Base-by-base conservation (phyloP, 2,329 filamentous ascomycete genomes). In the Penicillium corylophilum region DNA sequence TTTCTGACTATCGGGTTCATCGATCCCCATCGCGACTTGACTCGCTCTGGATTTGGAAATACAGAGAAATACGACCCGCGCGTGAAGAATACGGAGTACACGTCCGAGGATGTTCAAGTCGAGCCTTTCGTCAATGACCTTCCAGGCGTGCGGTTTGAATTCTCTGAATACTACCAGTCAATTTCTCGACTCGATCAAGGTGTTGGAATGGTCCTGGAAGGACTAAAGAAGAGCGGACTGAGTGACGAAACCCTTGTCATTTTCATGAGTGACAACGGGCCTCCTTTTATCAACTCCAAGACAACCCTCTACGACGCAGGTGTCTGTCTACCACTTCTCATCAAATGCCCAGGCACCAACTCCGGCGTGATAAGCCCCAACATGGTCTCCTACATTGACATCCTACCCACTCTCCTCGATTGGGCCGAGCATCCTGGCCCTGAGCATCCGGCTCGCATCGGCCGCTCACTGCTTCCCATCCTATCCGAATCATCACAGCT, bases 241-340 rank as follows among this genome's bases (percentile, higher is more conserved):
- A 38, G 48, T 2, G 47, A 57, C 3, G 51, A 50, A 1, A 80
- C 77, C 0, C 54, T 79, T 13, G 71, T 79, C 4, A 56, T 79
- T 4, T 78, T 80, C 48, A 56, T 76, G 4, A 78, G 74, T 52
- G 77, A 80, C 50, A 80, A 80, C 33, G 77, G 77, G 0, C 69
- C 76, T 1, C 77, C 77, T 0, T 79, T 80, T 53, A 59, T 80
- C 54, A 80, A 80, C 60, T 79, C 77, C 10, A 79, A 79, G 58
- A 80, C 77, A 1, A 79, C 76, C 0, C 64, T 80, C 0, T 80
- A 75, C 55, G 77, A 80, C 46, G 74, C 77, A 0, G 77, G 78
- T 15, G 65, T 77, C 0, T 64, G 71, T 8, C 61, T 79, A 1
- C 77, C 77, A 0, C 63, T 79, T 3, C 63, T 80, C 6, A 59